Evolutionary conservation across 208 protist species (phyloP).

Genomic region (Crithidia expoeki): DNA sequence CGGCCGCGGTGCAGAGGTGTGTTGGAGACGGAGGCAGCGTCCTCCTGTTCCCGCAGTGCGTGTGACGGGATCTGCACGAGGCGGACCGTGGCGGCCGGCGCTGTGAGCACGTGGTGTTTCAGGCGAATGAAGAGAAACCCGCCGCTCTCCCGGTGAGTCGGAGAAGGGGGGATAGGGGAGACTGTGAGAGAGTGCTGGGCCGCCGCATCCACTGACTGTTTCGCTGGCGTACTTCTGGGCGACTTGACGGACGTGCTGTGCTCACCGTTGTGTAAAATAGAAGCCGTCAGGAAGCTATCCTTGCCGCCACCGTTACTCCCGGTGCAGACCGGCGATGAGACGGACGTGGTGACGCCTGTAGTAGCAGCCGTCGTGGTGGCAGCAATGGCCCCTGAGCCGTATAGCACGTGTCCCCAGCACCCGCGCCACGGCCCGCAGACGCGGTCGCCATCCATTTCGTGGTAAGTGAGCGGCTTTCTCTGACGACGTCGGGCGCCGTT

Average conservation of each 20-base stretch:
- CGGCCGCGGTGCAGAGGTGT: conserved; percentile 11
- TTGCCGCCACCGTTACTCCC: not conserved
- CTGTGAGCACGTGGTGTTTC: conserved; percentile 6
- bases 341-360: conserved; percentile 10
- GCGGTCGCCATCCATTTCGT: conserved; percentile 17
- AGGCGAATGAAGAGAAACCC: conserved; percentile 11
- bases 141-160: not conserved
- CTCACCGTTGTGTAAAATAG: not conserved
- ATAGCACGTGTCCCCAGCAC: conserved; percentile 42
- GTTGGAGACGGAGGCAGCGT: conserved; percentile 1
- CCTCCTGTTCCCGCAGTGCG: conserved; percentile 5
- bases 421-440: conserved; percentile 32
- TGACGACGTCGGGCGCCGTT: not conserved
- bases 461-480: conserved; percentile 9
- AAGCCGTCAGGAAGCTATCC: not conserved
- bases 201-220: not conserved
- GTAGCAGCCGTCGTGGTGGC: not conserved
- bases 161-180: not conserved
- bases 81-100: conserved; percentile 7
- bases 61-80: conserved; percentile 8
- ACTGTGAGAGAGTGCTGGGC: conserved; percentile 4
- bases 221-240: not conserved
- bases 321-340: conserved; percentile 10
- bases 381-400: not conserved
- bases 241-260: not conserved